A percentile compares a stretch with the other conserved stretches of the same genome.
phyloP scores from a whole-genome alignment of 169 alveolate species.

The Cryptosporidium meleagridis region DNA sequence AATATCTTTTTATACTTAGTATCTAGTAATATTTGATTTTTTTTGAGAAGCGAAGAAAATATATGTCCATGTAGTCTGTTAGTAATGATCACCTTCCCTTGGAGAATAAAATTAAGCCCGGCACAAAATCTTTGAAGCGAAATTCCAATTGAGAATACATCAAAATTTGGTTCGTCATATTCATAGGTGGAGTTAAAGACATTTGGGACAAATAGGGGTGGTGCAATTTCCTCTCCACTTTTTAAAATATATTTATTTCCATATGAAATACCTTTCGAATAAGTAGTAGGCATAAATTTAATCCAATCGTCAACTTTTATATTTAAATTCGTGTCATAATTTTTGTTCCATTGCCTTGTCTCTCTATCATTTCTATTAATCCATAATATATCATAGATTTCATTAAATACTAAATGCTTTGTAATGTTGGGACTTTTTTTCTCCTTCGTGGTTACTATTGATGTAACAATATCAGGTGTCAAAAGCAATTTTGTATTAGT shows the following conservation, averaged over 20 bases:
- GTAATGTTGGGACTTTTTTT: background rate
- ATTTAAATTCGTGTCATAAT: background rate
- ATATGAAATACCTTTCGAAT: constrained; percentile 11
- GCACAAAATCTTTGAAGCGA: constrained; percentile 59
- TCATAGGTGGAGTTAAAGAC: background rate
- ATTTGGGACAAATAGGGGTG: background rate
- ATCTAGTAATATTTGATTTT: constrained; percentile 61
- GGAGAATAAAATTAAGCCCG: constrained; percentile 57
- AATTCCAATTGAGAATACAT: constrained; percentile 32
- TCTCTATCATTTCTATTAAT: constrained; percentile 64
- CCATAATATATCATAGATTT: constrained; percentile 61
- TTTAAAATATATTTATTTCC: constrained; percentile 5
- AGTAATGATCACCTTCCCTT: constrained; percentile 66
- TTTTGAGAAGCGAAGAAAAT: constrained; percentile 49
- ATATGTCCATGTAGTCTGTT: constrained; percentile 75
- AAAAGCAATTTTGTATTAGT: constrained; percentile 13
- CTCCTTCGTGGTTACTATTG: background rate
- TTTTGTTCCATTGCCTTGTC: background rate
- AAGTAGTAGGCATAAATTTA: constrained; percentile 35
- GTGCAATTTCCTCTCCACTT: background rate
- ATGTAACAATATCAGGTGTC: constrained; percentile 68
- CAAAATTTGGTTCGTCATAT: constrained; percentile 4
- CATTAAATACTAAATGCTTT: background rate
- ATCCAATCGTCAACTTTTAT: constrained; percentile 60
- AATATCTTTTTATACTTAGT: constrained; percentile 50